phyloP scores from a whole-genome alignment of 495 filamentous ascomycete genomes.

The Penicillium cinerascens region DNA sequence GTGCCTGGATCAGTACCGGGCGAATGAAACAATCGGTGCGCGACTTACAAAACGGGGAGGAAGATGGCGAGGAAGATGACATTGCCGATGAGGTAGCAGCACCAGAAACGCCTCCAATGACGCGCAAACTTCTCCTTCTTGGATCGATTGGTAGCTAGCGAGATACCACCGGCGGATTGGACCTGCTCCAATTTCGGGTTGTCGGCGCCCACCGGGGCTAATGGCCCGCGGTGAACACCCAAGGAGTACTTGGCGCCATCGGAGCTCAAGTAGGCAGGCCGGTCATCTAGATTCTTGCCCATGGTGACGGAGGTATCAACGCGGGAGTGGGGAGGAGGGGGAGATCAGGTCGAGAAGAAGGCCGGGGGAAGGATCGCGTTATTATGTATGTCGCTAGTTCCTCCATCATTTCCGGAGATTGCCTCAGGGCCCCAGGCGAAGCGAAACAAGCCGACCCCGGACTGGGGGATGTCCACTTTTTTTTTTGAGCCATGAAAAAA shows the following conservation, averaged over 20 bases:
- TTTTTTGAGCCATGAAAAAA: too few species aligned
- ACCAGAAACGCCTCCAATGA: conserved; percentile 45
- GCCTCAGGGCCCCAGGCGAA: background rate
- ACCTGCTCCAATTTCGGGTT: conserved; percentile 26
- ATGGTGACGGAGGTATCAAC: conserved; percentile 11
- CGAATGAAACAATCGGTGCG: background rate
- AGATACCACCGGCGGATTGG: conserved; percentile 28
- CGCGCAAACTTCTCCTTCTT: conserved; percentile 24
- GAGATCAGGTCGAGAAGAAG: background rate
- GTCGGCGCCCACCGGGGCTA: conserved; percentile 16
- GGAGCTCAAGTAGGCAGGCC: conserved; percentile 26
- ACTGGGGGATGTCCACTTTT: too few species aligned
- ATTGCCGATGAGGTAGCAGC: conserved; percentile 27
- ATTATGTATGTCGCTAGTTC: background rate
- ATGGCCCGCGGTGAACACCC: conserved; percentile 36
- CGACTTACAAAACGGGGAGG: conserved; percentile 36
- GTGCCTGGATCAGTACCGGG: background rate
- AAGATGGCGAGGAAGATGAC: conserved; percentile 34
- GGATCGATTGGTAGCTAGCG: conserved; percentile 28
- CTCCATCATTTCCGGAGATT: too few species aligned
- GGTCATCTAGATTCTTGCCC: conserved; percentile 25
- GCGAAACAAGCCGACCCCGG: conserved; percentile 14
- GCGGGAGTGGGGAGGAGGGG: too few species aligned
- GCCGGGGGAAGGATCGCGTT: background rate
- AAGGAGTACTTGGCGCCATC: conserved; percentile 34